Evolutionary conservation across 768 basidiomycete genomes (phyloP), one percentile per base, ranked within the genome.

Genomic region (Tricholoma bakamatsutake): DNA sequence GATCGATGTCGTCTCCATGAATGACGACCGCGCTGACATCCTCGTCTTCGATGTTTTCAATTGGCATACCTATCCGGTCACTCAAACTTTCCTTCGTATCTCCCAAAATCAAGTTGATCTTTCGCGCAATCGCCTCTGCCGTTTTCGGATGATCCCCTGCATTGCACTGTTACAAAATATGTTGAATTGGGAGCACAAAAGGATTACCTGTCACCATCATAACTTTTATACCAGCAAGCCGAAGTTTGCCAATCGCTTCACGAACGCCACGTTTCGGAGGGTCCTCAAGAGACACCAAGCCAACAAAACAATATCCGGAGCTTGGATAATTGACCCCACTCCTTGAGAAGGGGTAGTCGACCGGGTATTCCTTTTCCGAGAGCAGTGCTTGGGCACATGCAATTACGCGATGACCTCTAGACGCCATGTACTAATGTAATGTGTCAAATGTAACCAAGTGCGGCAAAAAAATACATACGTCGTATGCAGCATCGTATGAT

Each of bases 321-420:
- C 68, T 73, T 1, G 84, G 85, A 65, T 81, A 85, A 52, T 77
- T 75, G 27, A 62, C 70, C 30, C 81, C 82, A 31, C 70, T 80
- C 62, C 76, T 82, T 8, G 81, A 78, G 69, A 87, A 87, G 1
- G 71, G 62, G 56, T 78, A 75, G 56, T 73, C 68, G 8, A 55
- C 59, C 4, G 79, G 74, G 62, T 81, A 86, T 59, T 71, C 56
- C 24, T 77, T 73, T 35, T 71, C 73, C 2, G 79, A 73, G 48
- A 86, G 79, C 15, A 84, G 76, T 15, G 67, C 65, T 60, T 85
- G 84, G 1, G 85, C 85, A 62, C 83, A 85, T n/a, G 83, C 85
- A 54, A 87, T 87, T 45, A 85, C 85, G 40, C 85, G 82, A 64
- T 87, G 85, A 15, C 85, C 85, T 57, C 85, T 75, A n/a, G 84